Conservation (phyloP, 2,329 filamentous ascomycete species). For the Microdochium trichocladiopsis region DNA sequence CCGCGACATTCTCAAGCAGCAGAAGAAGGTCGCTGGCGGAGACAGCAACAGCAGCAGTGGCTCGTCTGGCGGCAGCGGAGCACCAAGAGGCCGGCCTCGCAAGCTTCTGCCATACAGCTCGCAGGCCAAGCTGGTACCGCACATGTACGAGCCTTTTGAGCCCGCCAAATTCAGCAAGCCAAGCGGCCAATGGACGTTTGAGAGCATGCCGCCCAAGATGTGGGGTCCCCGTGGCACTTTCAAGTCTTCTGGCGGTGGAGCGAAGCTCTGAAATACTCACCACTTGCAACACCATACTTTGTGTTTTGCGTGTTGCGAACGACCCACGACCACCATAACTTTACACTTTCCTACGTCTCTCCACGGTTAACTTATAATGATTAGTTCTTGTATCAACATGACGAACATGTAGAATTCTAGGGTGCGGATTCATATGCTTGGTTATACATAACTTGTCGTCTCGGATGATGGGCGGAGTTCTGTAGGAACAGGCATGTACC, state of each 20-base stretch:
- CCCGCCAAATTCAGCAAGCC: conserved; percentile 23
- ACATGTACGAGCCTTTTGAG: conserved; percentile 28
- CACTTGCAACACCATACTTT: no score
- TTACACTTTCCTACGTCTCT: background rate
- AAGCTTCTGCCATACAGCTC: conserved; percentile 28
- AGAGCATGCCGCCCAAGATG: conserved; percentile 12
- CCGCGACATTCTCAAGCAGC: conserved; percentile 59
- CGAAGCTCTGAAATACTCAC: background rate
- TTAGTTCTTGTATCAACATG: background rate
- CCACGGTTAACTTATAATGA: background rate
- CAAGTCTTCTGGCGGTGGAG: background rate
- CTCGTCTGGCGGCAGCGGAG: background rate
- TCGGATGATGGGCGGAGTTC: no score
- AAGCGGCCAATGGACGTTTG: conserved; percentile 15
- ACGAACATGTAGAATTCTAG: background rate
- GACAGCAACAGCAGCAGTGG: background rate
- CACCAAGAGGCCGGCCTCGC: conserved; percentile 3
- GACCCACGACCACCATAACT: background rate
- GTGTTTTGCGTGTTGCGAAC: no score
- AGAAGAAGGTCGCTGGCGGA: conserved; percentile 27
- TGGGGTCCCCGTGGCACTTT: background rate
- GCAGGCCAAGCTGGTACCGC: conserved; percentile 26
- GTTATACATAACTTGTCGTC: no score
- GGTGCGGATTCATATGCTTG: background rate
- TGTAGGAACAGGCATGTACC: no score